Base-by-base conservation (phyloP, 345 rosid genomes). In the Adansonia digitata region DNA sequence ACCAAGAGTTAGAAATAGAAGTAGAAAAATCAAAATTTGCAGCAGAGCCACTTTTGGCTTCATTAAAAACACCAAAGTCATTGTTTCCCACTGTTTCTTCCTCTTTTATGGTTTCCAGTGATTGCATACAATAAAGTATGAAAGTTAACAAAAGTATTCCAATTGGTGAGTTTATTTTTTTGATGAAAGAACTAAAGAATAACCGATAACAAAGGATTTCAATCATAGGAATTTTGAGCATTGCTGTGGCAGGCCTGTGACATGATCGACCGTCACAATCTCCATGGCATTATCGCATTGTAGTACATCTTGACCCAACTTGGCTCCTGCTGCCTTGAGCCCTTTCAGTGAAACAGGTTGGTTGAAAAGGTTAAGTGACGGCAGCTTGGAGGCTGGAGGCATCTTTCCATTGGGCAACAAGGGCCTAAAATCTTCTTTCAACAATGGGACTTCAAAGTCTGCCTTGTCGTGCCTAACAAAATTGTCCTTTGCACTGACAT, bases 261-360 rank as follows among this genome's bases (percentile, higher is more conserved):
- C 77, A 46, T 84, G 96, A 83, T 95, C 81, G 57, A 91, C 99
- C 4, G 72, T 69, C 26, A 95, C 99, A 20, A 90, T 82, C 86
- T 95, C 98, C 10, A 92, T 82, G 43, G 82, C 88, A 74, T 93
- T 93, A 71, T 95, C 74, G 72, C 99, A 95, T 66, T 82, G 75
- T 7, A 93, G 77, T 15, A 95, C 97, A 77, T 95, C 99, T 80
- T 89, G 96, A 1, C 98, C 98, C 72, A 93, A 71, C 88, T 91
- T 93, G 31, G 96, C 97, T 29, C 99, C 99, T 22, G 99, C 98
- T 37, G 97, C 88, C 81, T 95, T 93, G n/a, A 95, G 90, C 59
- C 99, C 98, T 77, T 83, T 93, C n/a, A 95, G 86, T 5, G 99
- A 95, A 69, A 91, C 87, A 1, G 97, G 92, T 15, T 93, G 96